Evolutionary conservation across 1,139 yeast species (phyloP).

Genomic region (Taphrina deformans): DNA sequence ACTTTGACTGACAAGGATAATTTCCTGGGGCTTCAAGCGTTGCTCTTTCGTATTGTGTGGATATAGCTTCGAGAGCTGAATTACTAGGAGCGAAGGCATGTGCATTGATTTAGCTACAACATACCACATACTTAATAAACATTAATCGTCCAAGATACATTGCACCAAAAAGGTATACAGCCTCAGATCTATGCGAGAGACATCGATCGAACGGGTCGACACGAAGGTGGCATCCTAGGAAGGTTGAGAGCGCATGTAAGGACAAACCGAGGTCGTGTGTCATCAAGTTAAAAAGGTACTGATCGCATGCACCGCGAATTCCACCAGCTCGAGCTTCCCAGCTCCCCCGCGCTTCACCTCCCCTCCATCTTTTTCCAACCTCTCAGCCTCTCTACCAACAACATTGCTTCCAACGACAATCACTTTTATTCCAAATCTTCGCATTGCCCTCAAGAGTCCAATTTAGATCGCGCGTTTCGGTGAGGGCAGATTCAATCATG

Average conservation of each 20-base stretch:
- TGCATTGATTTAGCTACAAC: background rate
- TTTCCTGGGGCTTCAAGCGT: background rate
- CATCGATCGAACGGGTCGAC: too few relatives aligned
- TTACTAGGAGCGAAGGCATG: background rate
- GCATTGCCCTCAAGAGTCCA: background rate
- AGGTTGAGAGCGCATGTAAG: too few relatives aligned
- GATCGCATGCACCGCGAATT: background rate
- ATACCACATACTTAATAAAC: background rate
- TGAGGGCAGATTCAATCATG: background rate
- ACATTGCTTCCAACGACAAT: background rate
- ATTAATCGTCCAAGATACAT: too few relatives aligned
- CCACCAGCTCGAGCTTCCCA: background rate
- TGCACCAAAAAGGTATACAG: too few relatives aligned
- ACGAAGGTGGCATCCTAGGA: too few relatives aligned
- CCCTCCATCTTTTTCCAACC: constrained; percentile 5
- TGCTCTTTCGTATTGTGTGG: background rate
- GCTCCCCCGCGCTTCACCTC: background rate
- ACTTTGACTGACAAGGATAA: background rate
- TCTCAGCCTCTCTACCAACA: background rate
- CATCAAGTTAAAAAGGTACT: background rate
- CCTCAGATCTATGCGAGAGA: too few relatives aligned
- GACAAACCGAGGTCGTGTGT: background rate
- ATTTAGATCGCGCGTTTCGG: background rate
- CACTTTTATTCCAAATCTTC: background rate
- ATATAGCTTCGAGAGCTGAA: background rate